Base-by-base conservation (phyloP, 1,139 yeast species). In the Magnusiomyces clavatus region DNA sequence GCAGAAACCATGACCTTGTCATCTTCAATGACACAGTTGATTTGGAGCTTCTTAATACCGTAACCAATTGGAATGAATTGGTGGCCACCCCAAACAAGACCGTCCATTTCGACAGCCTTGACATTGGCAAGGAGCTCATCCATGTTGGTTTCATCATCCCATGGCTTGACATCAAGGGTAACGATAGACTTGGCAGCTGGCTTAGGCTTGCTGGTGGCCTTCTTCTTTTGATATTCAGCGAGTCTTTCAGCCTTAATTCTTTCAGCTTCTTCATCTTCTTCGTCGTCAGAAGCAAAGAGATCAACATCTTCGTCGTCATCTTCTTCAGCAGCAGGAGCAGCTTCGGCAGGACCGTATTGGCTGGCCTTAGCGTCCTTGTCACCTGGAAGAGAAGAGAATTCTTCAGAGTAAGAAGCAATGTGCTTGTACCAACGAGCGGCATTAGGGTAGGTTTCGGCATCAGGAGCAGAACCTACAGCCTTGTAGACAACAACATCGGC, bases 11-110 rank as follows among this genome's bases (percentile, higher is more conserved):
- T 87, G 63, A 92, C 96, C 82, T 83, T 83, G 64, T 81, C 96
- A 76, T 92, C 99, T 82, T 90, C 97, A 65, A 92, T 84, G 72
- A 92, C 98, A 78, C 86, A 77, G 92, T 89, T 92, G 76, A 94
- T 87, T 81, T 92, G 98, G 74, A 92, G 83, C 82, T 94, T 92
- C 86, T 88, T 88, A 81, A 92, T 92, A 82, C 99, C 99, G 85
- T 81, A 92, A 77, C 98, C 99, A 68, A 94, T 95, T 71, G 96
- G 90, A 65, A 92, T 81, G 78, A 82, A 89, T 78, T 86, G 92
- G 81, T 79, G 84, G 69, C 94, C 97, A 86, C 99, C 99, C 98
- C 98, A 92, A 64, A 76, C 77, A 70, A 94, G 86, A 82, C 99
- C 99, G 51, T 90, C 97, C 77, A 77, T 75, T 72, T 82, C 84